A percentile compares a stretch with the other conserved stretches of the same genome.
phyloP scores from a whole-genome alignment of 1,284 basidiomycete species.

The Afroboletus lepidellus region DNA sequence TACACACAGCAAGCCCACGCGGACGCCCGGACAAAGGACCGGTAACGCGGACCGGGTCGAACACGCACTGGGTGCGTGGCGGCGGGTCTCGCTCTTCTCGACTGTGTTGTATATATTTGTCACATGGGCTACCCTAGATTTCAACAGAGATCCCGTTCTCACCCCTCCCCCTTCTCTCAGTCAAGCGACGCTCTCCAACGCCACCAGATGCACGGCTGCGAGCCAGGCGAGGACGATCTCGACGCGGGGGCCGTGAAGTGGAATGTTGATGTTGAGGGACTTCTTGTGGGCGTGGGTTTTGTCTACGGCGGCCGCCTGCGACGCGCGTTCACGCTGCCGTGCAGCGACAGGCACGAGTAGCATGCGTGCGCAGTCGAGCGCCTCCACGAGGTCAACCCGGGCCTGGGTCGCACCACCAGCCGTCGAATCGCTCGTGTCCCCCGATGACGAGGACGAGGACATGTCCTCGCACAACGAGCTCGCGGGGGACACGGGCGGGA shows the following conservation, averaged over 20 bases:
- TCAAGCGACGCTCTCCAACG: conserved; percentile 53
- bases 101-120: background rate
- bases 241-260: conserved; percentile 77
- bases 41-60: conserved; percentile 18
- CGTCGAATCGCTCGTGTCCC: conserved; percentile 20
- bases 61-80: conserved; percentile 29
- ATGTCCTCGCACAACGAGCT: conserved; percentile 20
- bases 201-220: conserved; percentile 70
- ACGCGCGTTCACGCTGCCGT: conserved; percentile 54
- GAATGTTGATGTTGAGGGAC: conserved; percentile 68
- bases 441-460: conserved; percentile 24
- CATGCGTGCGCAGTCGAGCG: conserved; percentile 64
- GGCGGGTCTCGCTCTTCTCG: background rate
- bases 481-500: conserved; percentile 32
- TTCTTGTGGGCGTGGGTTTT: conserved; percentile 53
- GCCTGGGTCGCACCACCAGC: conserved; percentile 26
- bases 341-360: conserved; percentile 64
- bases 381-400: conserved; percentile 40
- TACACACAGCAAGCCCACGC: conserved; percentile 36
- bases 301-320: conserved; percentile 48
- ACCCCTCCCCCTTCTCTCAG: background rate
- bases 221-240: conserved; percentile 82
- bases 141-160: conserved; percentile 12
- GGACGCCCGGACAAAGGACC: conserved; percentile 30
- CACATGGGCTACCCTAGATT: conserved; percentile 15